Percentiles rank a stretch among this genome's conserved stretches.
Evolutionary conservation across 1,139 yeast genomes (phyloP).

Genomic region (Pichia sp.): DNA sequence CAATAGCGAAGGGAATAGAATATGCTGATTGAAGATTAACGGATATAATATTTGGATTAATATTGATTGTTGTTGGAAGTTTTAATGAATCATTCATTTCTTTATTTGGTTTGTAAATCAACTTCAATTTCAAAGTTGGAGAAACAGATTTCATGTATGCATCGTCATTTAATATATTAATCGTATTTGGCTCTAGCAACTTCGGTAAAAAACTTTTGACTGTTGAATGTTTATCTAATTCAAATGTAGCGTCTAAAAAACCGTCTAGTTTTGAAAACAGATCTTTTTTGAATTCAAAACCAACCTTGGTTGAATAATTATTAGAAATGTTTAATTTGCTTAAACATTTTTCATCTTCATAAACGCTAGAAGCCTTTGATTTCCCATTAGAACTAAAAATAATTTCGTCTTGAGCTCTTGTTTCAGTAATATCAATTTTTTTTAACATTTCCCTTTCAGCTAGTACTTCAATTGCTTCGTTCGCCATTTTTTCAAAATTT

Average conservation of each 20-base stretch:
- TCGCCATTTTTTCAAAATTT: conserved; percentile 13
- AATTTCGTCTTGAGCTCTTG: conserved; percentile 13
- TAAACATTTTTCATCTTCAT: background rate
- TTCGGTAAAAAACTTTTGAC: conserved; percentile 16
- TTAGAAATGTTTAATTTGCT: background rate
- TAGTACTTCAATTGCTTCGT: conserved; percentile 13
- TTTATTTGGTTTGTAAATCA: conserved; percentile 3
- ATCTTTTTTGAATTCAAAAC: conserved; percentile 8
- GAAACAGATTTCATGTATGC: background rate
- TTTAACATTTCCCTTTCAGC: conserved; percentile 13
- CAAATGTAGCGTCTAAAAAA: conserved; percentile 3
- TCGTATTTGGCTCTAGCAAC: background rate
- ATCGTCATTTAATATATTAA: background rate
- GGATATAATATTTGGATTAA: conserved; percentile 14
- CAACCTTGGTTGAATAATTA: background rate
- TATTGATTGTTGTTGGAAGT: conserved; percentile 14
- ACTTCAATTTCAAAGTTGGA: conserved; percentile 3
- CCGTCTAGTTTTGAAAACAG: conserved; percentile 15
- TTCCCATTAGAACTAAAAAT: conserved; percentile 13
- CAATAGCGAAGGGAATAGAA: conserved; percentile 21
- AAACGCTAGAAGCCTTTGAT: background rate
- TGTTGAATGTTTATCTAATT: conserved; percentile 7
- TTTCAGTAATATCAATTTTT: conserved; percentile 16
- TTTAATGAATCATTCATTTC: background rate
- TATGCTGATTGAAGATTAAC: conserved; percentile 14